Conservation (phyloP, 2,329 filamentous ascomycete species). For the Albifimbria verrucaria region DNA sequence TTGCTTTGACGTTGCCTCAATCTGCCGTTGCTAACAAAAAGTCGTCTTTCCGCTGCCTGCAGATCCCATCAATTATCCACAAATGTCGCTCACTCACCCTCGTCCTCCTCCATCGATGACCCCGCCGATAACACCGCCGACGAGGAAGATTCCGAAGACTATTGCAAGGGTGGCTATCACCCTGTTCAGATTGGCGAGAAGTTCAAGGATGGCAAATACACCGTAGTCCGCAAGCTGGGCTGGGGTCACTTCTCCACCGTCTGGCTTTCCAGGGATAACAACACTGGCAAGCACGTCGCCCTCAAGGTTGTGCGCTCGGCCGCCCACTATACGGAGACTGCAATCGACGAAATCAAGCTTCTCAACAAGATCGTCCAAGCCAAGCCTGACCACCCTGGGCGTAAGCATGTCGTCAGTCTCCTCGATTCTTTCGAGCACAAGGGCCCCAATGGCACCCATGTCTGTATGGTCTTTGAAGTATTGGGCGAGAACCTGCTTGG, state of each 20-base stretch:
- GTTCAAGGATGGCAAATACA: constrained; percentile 97
- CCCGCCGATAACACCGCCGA: constrained; percentile 88
- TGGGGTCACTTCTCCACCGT: constrained; percentile 99
- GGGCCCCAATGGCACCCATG: constrained; percentile 91
- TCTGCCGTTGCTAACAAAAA: constrained; percentile 9
- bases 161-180: constrained; percentile 98
- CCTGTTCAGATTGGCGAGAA: constrained; percentile 91
- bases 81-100: constrained; percentile 71
- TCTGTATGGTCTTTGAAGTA: constrained; percentile 99
- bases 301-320: constrained; percentile 97
- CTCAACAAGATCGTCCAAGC: constrained; percentile 95
- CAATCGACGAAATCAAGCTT: constrained; percentile 97
- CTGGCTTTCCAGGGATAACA: constrained; percentile 80
- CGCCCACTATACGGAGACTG: constrained; percentile 97
- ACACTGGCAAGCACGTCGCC: constrained; percentile 87
- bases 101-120: constrained; percentile 78
- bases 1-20: background rate
- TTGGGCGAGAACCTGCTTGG: constrained; percentile 92
- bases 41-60: constrained; percentile 5
- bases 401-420: constrained; percentile 92
- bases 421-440: constrained; percentile 98
- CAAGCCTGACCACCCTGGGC: constrained; percentile 89
- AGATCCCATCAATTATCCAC: constrained; percentile 56
- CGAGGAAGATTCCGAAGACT: constrained; percentile 98
- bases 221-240: constrained; percentile 90